A percentile compares a stretch with the other conserved stretches of the same genome.
Evolutionary conservation across 371 early-diverging fungal species (phyloP).

Genomic region (Saksenaea vasiformis): DNA sequence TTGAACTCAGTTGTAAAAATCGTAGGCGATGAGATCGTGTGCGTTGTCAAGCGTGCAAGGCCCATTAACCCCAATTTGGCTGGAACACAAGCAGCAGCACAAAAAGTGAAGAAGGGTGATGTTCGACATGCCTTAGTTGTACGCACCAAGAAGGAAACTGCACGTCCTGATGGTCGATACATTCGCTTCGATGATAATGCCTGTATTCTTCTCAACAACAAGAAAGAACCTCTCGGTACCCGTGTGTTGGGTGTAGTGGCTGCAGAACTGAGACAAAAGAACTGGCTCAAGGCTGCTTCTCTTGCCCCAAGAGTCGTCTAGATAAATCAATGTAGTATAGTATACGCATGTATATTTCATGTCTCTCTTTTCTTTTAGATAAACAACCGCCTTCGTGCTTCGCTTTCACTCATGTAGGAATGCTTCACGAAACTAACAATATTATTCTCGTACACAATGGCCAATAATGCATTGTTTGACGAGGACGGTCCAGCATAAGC

Average conservation of each 20-base stretch:
- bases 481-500: slow-evolving; percentile 20
- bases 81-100: slow-evolving; percentile 54
- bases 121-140: slow-evolving; percentile 93
- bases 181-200: slow-evolving; percentile 98
- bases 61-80: slow-evolving; percentile 65
- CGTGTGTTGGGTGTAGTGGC: slow-evolving; percentile 92
- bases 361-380: slow-evolving; percentile 6
- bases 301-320: slow-evolving; percentile 93
- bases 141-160: slow-evolving; percentile 88
- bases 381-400: slow-evolving; percentile 12
- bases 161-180: slow-evolving; percentile 91
- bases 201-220: slow-evolving; percentile 91
- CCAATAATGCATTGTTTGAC: slow-evolving; percentile 21
- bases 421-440: slow-evolving; percentile 32
- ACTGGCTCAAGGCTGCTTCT: slow-evolving; percentile 93
- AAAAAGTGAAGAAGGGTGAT: slow-evolving; percentile 95
- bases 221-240: slow-evolving; percentile 93
- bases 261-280: slow-evolving; percentile 88
- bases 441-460: slow-evolving; percentile 34
- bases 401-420: slow-evolving; percentile 16
- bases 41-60: slow-evolving; percentile 92
- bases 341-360: slow-evolving; percentile 8
- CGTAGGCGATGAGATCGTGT: slow-evolving; percentile 94
- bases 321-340: slow-evolving; percentile 15
- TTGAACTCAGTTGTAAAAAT: neutral